Evolutionary conservation across 257 asterid genomes (phyloP).

Genomic region (Cinchona pubescens): DNA sequence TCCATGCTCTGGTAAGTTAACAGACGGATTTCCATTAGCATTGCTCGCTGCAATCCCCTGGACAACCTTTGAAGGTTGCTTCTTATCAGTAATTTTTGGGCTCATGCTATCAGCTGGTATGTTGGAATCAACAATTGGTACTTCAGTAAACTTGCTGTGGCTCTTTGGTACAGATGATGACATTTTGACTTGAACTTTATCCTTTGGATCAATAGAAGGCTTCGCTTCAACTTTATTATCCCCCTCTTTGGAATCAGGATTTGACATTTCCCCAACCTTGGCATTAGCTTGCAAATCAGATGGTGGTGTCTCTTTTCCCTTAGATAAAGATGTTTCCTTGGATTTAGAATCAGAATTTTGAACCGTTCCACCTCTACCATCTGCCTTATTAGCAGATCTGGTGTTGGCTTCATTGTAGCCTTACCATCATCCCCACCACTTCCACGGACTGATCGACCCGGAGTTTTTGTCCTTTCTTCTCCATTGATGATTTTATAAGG

Average conservation of each 20-base stretch:
- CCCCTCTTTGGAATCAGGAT: conserved; percentile 40
- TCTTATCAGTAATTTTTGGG: conserved; percentile 26
- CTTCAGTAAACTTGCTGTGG: conserved; percentile 38
- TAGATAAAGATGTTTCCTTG: conserved; percentile 33
- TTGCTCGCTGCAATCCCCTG: conserved; percentile 18
- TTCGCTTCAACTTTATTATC: conserved; percentile 27
- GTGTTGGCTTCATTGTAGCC: conserved; percentile 38
- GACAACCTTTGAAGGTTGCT: conserved; percentile 43
- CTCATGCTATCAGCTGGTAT: conserved; percentile 26
- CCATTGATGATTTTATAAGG: conserved; percentile 73
- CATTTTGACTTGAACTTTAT: conserved; percentile 26
- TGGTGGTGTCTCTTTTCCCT: conserved; percentile 38
- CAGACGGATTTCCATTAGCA: conserved; percentile 23
- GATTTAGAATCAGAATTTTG: conserved; percentile 44
- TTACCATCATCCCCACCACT: conserved; percentile 59
- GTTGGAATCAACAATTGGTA: conserved; percentile 28
- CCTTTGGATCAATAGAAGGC: conserved; percentile 41
- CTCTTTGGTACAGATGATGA: conserved; percentile 37
- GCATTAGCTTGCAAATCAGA: conserved; percentile 42
- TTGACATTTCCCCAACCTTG: conserved; percentile 39
- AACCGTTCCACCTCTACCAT: conserved; percentile 42
- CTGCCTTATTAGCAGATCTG: conserved; percentile 48
- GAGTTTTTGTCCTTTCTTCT: conserved; percentile 65
- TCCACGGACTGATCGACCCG: conserved; percentile 45
- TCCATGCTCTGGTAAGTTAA: conserved; percentile 27